Evolutionary conservation across 768 basidiomycete species (phyloP).

Genomic region (Amanita rimosa): DNA sequence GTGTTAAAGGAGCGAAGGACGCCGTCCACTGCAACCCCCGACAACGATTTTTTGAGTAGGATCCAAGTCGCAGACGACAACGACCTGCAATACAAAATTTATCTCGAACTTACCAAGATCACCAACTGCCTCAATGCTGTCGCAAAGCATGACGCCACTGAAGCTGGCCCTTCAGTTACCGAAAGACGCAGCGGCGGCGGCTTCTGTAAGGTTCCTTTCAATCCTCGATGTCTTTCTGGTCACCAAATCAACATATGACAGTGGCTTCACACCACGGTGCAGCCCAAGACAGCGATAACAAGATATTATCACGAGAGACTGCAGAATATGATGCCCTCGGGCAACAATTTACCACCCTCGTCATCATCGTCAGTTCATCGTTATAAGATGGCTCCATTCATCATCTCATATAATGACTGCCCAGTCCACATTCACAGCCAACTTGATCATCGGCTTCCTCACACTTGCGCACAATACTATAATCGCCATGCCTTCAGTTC

Average conservation of each 20-base stretch:
- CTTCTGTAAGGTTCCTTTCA: background rate
- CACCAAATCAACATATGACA: background rate
- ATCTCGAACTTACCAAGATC: background rate
- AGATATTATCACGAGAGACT: background rate
- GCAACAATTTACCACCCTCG: conserved; percentile 5
- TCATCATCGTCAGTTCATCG: conserved; percentile 5
- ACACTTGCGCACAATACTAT: background rate
- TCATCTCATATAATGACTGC: background rate
- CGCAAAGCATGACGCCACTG: background rate
- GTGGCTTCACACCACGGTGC: background rate
- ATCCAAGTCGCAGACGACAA: background rate
- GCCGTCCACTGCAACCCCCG: background rate
- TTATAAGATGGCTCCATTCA: background rate
- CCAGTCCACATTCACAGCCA: conserved; percentile 6
- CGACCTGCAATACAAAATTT: background rate
- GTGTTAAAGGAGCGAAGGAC: background rate
- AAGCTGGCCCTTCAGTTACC: background rate
- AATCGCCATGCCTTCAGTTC: background rate
- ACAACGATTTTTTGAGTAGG: background rate
- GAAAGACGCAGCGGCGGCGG: background rate
- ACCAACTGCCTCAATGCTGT: background rate
- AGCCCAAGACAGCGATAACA: background rate
- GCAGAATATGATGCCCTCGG: conserved; percentile 6
- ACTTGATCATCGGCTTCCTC: conserved; percentile 4
- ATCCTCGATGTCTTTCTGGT: background rate